Percentiles rank a stretch among this genome's conserved stretches.
Evolutionary conservation across 2,329 filamentous ascomycete genomes (phyloP).

Genomic region (Monosporascus sp.): DNA sequence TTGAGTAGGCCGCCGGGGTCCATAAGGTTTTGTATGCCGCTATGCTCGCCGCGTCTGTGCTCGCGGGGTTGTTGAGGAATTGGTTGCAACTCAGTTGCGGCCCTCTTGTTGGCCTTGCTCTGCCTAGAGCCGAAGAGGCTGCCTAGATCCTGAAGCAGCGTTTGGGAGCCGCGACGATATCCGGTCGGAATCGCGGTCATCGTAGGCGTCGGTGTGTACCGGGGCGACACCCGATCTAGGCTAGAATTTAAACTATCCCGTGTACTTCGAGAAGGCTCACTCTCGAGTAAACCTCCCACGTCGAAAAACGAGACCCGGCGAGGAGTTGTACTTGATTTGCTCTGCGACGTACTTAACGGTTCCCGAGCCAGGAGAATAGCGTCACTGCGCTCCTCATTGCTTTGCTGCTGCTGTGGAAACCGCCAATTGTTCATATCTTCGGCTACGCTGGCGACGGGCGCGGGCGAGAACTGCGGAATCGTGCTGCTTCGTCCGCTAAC

Average conservation of each 20-base stretch:
- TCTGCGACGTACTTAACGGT: constrained; percentile 30
- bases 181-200: constrained; percentile 40
- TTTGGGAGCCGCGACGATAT: constrained; percentile 48
- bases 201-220: constrained; percentile 34
- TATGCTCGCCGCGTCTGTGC: constrained; percentile 24
- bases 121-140: constrained; percentile 32
- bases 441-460: constrained; percentile 27
- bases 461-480: constrained; percentile 28
- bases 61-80: constrained; percentile 38
- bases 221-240: constrained; percentile 31
- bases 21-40: constrained; percentile 27
- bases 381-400: constrained; percentile 37
- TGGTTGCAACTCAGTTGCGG: constrained; percentile 39
- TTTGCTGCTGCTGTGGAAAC: constrained; percentile 36
- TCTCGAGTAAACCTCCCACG: constrained; percentile 68
- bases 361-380: constrained; percentile 36
- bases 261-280: constrained; percentile 32
- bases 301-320: constrained; percentile 76
- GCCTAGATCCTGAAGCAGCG: constrained; percentile 53
- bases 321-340: constrained; percentile 39
- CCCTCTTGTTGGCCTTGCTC: constrained; percentile 25
- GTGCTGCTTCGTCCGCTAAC: constrained; percentile 12
- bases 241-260: constrained; percentile 38
- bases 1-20: constrained; percentile 37
- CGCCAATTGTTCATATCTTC: constrained; percentile 42